Conservation (phyloP, 768 basidiomycete species). For the Lentinus tigrinus region DNA sequence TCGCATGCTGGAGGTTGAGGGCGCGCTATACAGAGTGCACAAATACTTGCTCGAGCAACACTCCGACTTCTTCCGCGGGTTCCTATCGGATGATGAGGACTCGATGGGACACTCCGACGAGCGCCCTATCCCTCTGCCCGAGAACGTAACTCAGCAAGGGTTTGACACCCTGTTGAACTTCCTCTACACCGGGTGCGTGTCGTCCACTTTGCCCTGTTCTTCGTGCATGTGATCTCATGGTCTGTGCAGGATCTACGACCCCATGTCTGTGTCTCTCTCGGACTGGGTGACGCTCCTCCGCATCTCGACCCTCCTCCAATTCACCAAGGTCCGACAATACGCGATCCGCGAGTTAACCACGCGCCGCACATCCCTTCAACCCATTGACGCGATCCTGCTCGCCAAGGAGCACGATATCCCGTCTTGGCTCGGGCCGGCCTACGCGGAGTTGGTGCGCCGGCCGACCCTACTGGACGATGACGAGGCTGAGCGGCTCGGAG, state of each 20-base stretch:
- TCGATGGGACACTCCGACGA: slow-evolving; percentile 31
- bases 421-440: slow-evolving; percentile 25
- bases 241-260: slow-evolving; percentile 17
- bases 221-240: background rate
- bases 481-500: slow-evolving; percentile 26
- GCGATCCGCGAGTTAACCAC: slow-evolving; percentile 30
- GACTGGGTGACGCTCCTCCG: slow-evolving; percentile 41
- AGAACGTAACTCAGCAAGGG: slow-evolving; percentile 28
- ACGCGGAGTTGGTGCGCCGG: slow-evolving; percentile 24
- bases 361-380: slow-evolving; percentile 7
- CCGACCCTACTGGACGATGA: slow-evolving; percentile 20
- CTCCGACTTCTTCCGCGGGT: slow-evolving; percentile 35
- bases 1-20: slow-evolving; percentile 32
- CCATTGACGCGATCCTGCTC: slow-evolving; percentile 23
- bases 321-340: slow-evolving; percentile 31
- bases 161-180: slow-evolving; percentile 40
- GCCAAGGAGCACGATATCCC: slow-evolving; percentile 20
- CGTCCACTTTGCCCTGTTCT: background rate
- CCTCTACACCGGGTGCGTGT: slow-evolving; percentile 38
- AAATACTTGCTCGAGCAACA: slow-evolving; percentile 36
- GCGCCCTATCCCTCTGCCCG: slow-evolving; percentile 31
- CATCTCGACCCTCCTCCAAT: slow-evolving; percentile 37
- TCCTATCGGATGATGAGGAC: slow-evolving; percentile 27
- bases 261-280: slow-evolving; percentile 18
- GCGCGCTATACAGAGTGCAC: slow-evolving; percentile 40